phyloP scores from a whole-genome alignment of 2,329 filamentous ascomycete genomes.

The Alternaria ethzedia region DNA sequence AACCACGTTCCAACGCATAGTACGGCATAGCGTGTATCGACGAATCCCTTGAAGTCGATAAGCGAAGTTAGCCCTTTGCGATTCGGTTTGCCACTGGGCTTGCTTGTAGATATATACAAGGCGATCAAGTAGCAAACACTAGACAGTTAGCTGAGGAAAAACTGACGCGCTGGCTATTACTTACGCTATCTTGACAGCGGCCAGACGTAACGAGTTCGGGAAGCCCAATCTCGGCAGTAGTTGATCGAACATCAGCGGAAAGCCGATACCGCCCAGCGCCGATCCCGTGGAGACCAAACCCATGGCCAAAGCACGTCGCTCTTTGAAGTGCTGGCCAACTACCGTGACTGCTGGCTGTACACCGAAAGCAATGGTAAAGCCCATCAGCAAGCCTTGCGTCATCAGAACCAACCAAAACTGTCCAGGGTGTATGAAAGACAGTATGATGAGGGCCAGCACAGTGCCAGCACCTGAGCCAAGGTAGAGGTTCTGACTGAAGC shows the following conservation, averaged over 20 bases:
- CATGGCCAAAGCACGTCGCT: constrained; percentile 51
- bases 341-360: constrained; percentile 52
- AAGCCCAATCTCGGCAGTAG: constrained; percentile 64
- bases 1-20: constrained; percentile 36
- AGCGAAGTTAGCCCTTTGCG: constrained; percentile 33
- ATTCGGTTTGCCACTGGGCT: constrained; percentile 8
- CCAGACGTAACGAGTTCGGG: constrained; percentile 65
- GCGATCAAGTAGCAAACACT: constrained; percentile 57
- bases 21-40: constrained; percentile 41
- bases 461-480: constrained; percentile 33
- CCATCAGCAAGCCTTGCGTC: constrained; percentile 54
- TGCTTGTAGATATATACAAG: constrained; percentile 39
- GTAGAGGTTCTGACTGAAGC: constrained; percentile 34
- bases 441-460: constrained; percentile 24
- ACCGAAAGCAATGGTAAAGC: constrained; percentile 51
- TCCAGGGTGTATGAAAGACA: constrained; percentile 32
- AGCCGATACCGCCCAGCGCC: constrained; percentile 57
- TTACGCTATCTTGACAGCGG: constrained; percentile 59
- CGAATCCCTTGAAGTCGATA: constrained; percentile 44
- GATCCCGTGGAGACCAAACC: constrained; percentile 53
- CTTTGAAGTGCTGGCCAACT: constrained; percentile 54
- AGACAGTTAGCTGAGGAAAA: constrained; percentile 26
- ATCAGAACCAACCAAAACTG: constrained; percentile 54
- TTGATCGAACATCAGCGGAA: constrained; percentile 63
- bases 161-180: neutral